A percentile compares a stretch with the other conserved stretches of the same genome.
These are phyloP conservation scores for Corchorus olitorius DNA, from an alignment of 345 rosid species.

Conservation along the genomic window DNA sequence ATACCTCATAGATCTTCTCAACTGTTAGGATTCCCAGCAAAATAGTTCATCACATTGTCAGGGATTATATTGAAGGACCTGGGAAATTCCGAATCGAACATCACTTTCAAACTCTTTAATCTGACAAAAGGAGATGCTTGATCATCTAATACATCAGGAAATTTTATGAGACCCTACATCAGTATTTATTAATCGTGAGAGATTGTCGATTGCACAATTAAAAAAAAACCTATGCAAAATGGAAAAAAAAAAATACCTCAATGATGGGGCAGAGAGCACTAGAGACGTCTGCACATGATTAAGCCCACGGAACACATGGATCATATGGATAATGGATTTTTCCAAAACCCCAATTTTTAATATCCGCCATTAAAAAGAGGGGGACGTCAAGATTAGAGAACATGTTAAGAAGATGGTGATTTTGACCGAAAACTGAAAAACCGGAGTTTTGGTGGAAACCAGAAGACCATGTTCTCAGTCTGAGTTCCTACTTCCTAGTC, in stretches of 20 bases:
- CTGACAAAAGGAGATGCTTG: background rate
- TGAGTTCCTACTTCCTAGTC: too few relatives aligned
- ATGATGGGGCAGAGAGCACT: background rate
- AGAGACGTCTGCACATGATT: background rate
- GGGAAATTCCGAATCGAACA: rapidly evolving
- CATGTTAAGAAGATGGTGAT: background rate
- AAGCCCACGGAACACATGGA: background rate
- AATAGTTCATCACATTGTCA: background rate
- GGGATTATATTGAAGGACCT: background rate
- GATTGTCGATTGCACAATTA: background rate
- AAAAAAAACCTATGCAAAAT: too few relatives aligned
- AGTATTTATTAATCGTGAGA: background rate
- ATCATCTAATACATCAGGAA: background rate
- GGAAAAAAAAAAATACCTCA: background rate
- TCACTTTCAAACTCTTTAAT: background rate
- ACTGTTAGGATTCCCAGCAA: background rate
- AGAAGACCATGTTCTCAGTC: too few relatives aligned
- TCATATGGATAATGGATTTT: too few relatives aligned
- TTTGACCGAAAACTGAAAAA: background rate
- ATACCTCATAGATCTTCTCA: background rate
- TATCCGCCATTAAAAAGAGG: background rate
- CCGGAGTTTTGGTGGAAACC: background rate
- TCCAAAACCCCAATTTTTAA: background rate
- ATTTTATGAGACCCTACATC: background rate
- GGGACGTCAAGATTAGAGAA: background rate